These are phyloP conservation scores for Vanderwaltozyma polyspora DNA, from an alignment of 805 yeast species.

Conservation along the genomic window DNA sequence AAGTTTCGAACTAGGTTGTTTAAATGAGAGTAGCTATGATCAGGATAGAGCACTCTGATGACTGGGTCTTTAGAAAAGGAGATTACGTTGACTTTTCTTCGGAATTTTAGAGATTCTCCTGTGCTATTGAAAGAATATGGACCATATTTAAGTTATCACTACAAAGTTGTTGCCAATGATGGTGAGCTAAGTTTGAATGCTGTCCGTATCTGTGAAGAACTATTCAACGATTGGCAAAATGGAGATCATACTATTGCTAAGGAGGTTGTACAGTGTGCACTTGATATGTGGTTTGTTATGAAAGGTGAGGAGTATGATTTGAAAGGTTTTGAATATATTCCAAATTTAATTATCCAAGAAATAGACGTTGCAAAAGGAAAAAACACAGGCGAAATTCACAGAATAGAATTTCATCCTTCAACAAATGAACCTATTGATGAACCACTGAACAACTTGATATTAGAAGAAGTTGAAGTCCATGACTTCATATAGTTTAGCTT, in stretches of 20 bases:
- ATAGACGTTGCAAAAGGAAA: slow-evolving; percentile 2
- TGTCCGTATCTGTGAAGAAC: too few species aligned
- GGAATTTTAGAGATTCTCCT: too few species aligned
- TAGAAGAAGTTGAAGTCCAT: slow-evolving; percentile 22
- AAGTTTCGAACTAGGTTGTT: too few species aligned
- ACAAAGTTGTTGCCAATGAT: too few species aligned
- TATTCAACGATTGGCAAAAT: too few species aligned
- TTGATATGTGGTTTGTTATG: slow-evolving; percentile 10
- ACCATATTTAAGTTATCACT: too few species aligned
- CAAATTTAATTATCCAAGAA: slow-evolving; percentile 6
- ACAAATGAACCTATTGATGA: slow-evolving; percentile 4
- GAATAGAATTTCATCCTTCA: slow-evolving; percentile 9
- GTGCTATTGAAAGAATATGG: too few species aligned
- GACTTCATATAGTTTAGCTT: slow-evolving; percentile 3
- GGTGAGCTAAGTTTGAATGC: too few species aligned
- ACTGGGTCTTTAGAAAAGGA: too few species aligned
- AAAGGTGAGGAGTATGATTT: slow-evolving; percentile 7
- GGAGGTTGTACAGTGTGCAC: slow-evolving; percentile 8
- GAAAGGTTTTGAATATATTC: neutral
- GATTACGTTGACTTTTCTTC: too few species aligned
- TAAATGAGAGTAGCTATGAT: too few species aligned
- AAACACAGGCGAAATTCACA: neutral
- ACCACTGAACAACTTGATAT: slow-evolving; percentile 11
- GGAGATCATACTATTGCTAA: slow-evolving; percentile 1
- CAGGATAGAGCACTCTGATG: too few species aligned